Evolutionary conservation across 1,139 yeast genomes (phyloP), one percentile per base, ranked within the genome.

Genomic region (Geotrichum phurueaensis): DNA sequence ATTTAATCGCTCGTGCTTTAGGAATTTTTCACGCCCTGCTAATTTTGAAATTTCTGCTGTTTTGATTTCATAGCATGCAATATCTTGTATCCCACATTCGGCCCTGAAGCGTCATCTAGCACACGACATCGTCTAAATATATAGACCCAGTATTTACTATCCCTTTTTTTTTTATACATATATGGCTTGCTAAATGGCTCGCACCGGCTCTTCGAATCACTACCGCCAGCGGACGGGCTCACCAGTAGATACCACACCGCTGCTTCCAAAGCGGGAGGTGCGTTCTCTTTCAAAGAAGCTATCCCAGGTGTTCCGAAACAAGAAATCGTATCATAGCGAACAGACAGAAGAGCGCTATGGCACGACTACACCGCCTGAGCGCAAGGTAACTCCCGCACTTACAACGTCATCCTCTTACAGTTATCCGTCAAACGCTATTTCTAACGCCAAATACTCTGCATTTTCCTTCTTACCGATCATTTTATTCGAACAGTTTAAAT

Each of bases 381-480:
- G 47, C 47, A n/a, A 7, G 20, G 47, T 39, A 13, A 39, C 47
- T 5, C 47, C 47, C 20, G 18, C 4, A 5, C 10, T 39, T 20
- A 5, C 47, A 6, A 39, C 47, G 1, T 39, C 47, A 39, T 5
- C 18, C 10, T 39, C 47, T 49, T 70, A 72, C 63, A 56, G 56
- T 20, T 88, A 79, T 70, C 86, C 96, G 1, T 76, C 91, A 18
- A 94, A 94, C 71, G 89, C 95, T 22, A 82, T 95, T 12, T 89
- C 96, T 54, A 95, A 95, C 73, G 98, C 99, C 33, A 94, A 92
- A 74, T 95, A 95, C 75, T 89, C 90, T 69, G 90, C 95, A 2
- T 73, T 90, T 51, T 85, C 97, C 1, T 95, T 95, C 70, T 76
- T 95, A 13, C 99, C 99, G 3, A 79, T 90, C 52, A 85, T 94